A percentile compares a stretch with the other conserved stretches of the same genome.
These are phyloP conservation scores for Melanogaster broomeanus DNA, from an alignment of 768 basidiomycete genomes.

Conservation along the genomic window DNA sequence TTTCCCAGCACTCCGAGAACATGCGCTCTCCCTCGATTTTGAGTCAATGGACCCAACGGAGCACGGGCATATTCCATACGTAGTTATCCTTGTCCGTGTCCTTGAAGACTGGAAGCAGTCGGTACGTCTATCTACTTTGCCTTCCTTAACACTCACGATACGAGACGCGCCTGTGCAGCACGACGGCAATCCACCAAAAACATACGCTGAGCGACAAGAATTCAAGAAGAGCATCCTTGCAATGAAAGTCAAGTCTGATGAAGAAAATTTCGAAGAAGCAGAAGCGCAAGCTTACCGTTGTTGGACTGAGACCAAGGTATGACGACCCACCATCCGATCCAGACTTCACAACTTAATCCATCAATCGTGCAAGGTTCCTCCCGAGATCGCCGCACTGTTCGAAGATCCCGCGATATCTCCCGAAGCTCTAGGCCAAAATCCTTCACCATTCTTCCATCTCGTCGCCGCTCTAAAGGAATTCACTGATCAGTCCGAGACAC, in stretches of 20 bases:
- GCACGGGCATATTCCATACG: constrained; percentile 88
- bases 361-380: constrained; percentile 52
- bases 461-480: constrained; percentile 73
- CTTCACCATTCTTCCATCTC: constrained; percentile 78
- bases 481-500: constrained; percentile 48
- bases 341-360: constrained; percentile 2
- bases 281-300: constrained; percentile 83
- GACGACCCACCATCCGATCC: neutral
- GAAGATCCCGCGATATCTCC: constrained; percentile 52
- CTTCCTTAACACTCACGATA: neutral
- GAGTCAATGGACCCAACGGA: constrained; percentile 83
- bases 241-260: constrained; percentile 75
- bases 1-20: constrained; percentile 78
- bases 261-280: constrained; percentile 98
- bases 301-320: constrained; percentile 59
- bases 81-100: constrained; percentile 82
- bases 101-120: constrained; percentile 80
- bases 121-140: constrained; percentile 44
- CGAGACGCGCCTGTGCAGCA: constrained; percentile 49
- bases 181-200: constrained; percentile 55
- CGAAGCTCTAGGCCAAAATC: constrained; percentile 41
- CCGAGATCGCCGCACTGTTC: constrained; percentile 66
- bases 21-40: constrained; percentile 72
- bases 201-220: constrained; percentile 63
- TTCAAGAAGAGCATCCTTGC: constrained; percentile 71